Conservation (phyloP, 495 filamentous ascomycete genomes). For the Cetradonia linearis region DNA sequence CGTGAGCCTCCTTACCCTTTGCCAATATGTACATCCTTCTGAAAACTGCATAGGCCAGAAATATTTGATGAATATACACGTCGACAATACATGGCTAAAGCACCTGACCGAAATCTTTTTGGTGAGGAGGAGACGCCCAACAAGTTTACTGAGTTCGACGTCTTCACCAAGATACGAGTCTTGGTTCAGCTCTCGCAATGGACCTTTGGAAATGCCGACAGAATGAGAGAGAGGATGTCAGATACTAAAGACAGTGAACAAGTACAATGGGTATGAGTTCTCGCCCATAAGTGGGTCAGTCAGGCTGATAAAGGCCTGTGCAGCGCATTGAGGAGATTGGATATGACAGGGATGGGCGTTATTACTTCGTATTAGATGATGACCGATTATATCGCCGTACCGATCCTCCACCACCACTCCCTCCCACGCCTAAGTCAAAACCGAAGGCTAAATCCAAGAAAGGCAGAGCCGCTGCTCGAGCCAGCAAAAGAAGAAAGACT, state of each 20-base stretch:
- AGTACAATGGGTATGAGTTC: conserved; percentile 61
- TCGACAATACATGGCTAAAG: conserved; percentile 78
- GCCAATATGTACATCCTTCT: background rate
- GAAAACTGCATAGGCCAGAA: conserved; percentile 49
- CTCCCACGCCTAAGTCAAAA: conserved; percentile 53
- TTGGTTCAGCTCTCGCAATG: conserved; percentile 85
- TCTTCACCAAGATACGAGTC: conserved; percentile 77
- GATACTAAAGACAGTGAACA: conserved; percentile 75
- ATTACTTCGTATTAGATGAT: conserved; percentile 87
- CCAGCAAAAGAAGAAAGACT: conserved; percentile 62
- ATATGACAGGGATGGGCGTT: conserved; percentile 73
- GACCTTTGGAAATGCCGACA: conserved; percentile 76
- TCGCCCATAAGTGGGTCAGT: background rate
- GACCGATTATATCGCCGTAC: conserved; percentile 82
- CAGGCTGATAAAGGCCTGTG: conserved; percentile 12
- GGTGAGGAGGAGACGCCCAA: conserved; percentile 63
- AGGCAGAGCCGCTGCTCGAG: conserved; percentile 52
- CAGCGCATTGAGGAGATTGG: conserved; percentile 89
- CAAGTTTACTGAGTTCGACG: conserved; percentile 71
- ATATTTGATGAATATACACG: conserved; percentile 92
- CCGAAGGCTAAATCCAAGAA: conserved; percentile 71
- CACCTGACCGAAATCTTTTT: conserved; percentile 73
- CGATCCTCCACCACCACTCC: conserved; percentile 51
- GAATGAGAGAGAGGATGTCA: conserved; percentile 76
- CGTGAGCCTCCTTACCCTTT: conserved; percentile 44